Base-by-base conservation (phyloP, 225 moss, liverwort and hornwort species). In the Rhytidiadelphus loreus region DNA sequence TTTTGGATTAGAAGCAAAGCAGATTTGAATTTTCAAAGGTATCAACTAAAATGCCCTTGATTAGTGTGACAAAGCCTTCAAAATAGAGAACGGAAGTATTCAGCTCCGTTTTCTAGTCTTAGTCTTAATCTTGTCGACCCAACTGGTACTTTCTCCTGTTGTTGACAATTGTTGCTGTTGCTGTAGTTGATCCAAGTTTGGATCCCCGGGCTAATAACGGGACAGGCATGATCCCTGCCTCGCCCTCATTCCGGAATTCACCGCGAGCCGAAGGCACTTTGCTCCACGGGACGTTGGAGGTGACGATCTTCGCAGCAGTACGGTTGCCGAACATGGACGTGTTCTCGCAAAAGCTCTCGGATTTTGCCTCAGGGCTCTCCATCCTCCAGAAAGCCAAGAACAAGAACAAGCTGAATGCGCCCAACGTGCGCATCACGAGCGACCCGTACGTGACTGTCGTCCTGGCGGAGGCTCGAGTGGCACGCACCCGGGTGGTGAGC, bases 371-470 rank as follows among this genome's bases (percentile, higher is more conserved):
- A 30, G 94, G 95, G 77, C 88, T 96, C 25, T 93, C 95, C 74
- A 90, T 96, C 16, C 88, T 98, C 26, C 92, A 93, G 74, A 96
- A 92, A 81, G 55, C 90, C 25, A 90, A 91, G 76, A 57, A 52
- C 56, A 95, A 94, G 84, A 59, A 62, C 76, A 89, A 88, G 68
- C 63, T 90, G 90, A 90, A 88, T 33, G 92, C 95, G 48, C 92
- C 92, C 37, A 93, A 90, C 82, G 91, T 92, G 86, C 94, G 92
- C 75, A 93, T 96, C 83, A 99, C 98, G 7, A 99, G 98, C 84
- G 98, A 99, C 90, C 98, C 98, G 35, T 99, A 99, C 88, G 97
- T 94, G 26, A 95, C 97, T 25, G 96, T 99, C 14, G 83, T 97
- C 66, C 91, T 99, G 13, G 95, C 88, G 63, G 90, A 95, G 12